A percentile compares a stretch with the other conserved stretches of the same genome.
Evolutionary conservation across 2,329 filamentous ascomycete species (phyloP).

Genomic region (Colletotrichum kahawae): DNA sequence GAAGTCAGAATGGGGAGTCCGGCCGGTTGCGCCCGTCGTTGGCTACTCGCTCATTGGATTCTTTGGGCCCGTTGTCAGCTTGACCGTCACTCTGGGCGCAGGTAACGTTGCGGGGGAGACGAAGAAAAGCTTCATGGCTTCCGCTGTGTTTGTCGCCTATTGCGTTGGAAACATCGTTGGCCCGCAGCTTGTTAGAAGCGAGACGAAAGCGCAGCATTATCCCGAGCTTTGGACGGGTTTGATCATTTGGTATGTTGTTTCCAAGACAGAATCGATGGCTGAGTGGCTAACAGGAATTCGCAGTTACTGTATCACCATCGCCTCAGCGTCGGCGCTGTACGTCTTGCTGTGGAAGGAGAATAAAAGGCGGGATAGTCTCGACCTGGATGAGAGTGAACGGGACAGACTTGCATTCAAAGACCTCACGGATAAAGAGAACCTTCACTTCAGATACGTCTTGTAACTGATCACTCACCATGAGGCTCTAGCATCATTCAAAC

Average conservation of each 20-base stretch:
- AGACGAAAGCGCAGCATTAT: conserved; percentile 58
- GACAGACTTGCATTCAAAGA: background rate
- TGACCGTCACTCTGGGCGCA: conserved; percentile 13
- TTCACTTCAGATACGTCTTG: background rate
- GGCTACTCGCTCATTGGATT: conserved; percentile 64
- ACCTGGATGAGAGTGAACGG: background rate
- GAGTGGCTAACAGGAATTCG: background rate
- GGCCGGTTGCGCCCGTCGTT: conserved; percentile 55
- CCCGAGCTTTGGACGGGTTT: conserved; percentile 61
- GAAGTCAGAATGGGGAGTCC: conserved; percentile 56
- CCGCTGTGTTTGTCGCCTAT: conserved; percentile 62
- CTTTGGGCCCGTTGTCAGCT: conserved; percentile 61
- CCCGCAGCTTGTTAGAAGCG: conserved; percentile 58
- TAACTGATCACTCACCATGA: background rate
- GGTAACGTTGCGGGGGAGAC: conserved; percentile 64
- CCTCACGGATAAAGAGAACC: conserved; percentile 4
- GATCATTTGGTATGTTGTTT: conserved; percentile 52
- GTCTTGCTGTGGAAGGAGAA: background rate
- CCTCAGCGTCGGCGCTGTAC: background rate
- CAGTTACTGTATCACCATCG: background rate
- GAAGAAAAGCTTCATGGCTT: conserved; percentile 65
- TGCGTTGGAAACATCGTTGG: conserved; percentile 65
- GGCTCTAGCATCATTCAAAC: too few species aligned
- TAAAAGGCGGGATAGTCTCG: background rate
- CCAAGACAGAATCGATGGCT: accelerated